These are phyloP conservation scores for Liquidambar formosana DNA, from an alignment of 164 flowering plant genomes.

Conservation along the genomic window DNA sequence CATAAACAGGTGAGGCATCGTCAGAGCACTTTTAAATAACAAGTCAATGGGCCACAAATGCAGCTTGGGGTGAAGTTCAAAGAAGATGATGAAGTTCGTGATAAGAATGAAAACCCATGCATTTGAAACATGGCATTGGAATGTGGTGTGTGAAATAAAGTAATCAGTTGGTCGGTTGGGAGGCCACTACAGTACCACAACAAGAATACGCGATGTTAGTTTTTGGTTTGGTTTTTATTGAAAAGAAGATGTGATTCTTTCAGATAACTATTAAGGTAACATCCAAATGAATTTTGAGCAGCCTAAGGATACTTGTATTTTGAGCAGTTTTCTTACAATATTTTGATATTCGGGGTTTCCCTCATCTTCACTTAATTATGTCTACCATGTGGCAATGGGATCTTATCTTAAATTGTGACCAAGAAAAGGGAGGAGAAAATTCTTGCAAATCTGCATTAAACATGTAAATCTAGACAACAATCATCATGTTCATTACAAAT, in stretches of 20 bases:
- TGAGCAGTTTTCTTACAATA: not conserved
- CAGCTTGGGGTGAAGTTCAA: not conserved
- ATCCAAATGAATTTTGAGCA: not conserved
- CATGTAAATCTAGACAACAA: too few relatives aligned
- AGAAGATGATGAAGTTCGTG: too few relatives aligned
- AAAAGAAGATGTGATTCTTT: too few relatives aligned
- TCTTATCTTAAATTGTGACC: not conserved
- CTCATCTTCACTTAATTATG: not conserved
- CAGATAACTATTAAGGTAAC: too few relatives aligned
- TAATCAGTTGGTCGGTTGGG: too few relatives aligned
- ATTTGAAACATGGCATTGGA: too few relatives aligned
- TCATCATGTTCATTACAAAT: too few relatives aligned
- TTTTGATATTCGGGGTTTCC: not conserved
- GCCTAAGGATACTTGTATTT: not conserved
- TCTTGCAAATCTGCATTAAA: not conserved
- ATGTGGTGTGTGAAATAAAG: too few relatives aligned
- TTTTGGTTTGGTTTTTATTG: too few relatives aligned
- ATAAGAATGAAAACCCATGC: too few relatives aligned
- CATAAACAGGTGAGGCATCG: not conserved
- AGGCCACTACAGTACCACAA: too few relatives aligned
- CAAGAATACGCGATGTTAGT: too few relatives aligned
- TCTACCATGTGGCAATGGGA: not conserved
- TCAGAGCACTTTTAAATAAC: not conserved
- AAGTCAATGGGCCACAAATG: not conserved
- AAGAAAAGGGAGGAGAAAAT: not conserved